Conservation (phyloP, 768 basidiomycete genomes). For the Leccinellum rugosiceps region DNA sequence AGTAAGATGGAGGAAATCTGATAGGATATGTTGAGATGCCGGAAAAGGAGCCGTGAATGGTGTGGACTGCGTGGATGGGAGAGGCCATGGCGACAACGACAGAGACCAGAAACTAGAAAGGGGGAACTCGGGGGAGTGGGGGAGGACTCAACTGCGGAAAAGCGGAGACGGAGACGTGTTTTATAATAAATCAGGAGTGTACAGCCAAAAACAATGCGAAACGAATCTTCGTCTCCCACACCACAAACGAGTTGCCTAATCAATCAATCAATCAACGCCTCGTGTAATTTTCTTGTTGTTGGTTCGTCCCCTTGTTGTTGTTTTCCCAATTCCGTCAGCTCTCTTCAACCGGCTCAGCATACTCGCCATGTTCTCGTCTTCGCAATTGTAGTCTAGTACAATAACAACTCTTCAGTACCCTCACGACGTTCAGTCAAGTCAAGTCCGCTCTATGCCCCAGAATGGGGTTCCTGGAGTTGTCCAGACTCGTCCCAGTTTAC, state of each 20-base stretch:
- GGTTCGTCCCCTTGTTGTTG: conserved; percentile 5
- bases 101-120: conserved; percentile 11
- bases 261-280: conserved; percentile 3
- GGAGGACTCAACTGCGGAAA: conserved; percentile 7
- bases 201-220: conserved; percentile 20
- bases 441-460: background rate
- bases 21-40: conserved; percentile 24
- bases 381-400: conserved; percentile 19
- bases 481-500: background rate
- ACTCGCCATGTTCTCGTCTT: background rate
- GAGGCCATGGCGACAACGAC: conserved; percentile 22
- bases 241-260: conserved; percentile 15
- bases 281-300: conserved; percentile 1
- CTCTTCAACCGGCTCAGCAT: background rate
- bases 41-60: conserved; percentile 32
- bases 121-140: background rate
- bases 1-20: conserved; percentile 9
- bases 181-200: conserved; percentile 16
- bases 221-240: conserved; percentile 10
- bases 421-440: conserved; percentile 9
- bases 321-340: conserved; percentile 1
- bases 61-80: conserved; percentile 28
- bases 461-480: background rate
- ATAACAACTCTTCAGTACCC: conserved; percentile 4
- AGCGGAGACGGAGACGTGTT: conserved; percentile 1